Evolutionary conservation across 306 rosid genomes (phyloP), one percentile per base, ranked within the genome.

Genomic region (Casuarina glauca): DNA sequence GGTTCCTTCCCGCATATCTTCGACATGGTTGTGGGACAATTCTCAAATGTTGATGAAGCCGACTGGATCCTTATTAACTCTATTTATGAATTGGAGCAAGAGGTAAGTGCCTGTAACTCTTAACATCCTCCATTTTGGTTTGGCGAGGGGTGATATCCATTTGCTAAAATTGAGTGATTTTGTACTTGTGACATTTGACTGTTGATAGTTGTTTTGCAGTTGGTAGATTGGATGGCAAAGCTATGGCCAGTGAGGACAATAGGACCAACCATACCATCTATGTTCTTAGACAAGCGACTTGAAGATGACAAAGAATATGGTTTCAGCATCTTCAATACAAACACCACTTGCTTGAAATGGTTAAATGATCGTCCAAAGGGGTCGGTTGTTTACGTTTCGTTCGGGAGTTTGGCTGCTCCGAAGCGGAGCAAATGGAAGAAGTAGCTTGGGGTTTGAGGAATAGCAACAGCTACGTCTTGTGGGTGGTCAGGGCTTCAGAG

Each of bases 211-310:
- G 1, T n/a, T 53, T 62, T 36, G 41, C 39, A 88, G 97, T 89
- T 51, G 46, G 90, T 73, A 35, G 88, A 88, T 73, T 80, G 86
- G 2, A 85, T 91, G 88, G 83, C 87, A 74, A 82, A 88, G 84
- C 13, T 83, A 57, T 85, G 76, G 73, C 85, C 84, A 19, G 0
- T 86, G 72, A 57, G 88, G 42, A 83, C 92, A 17, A 80, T 91
- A 48, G 93, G 93, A 19, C 92, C 93, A 69, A 82, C 91, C 43
- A 68, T 89, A 72, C 92, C 93, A 64, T 84, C 83, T 9, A 15
- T 72, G 11, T 66, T 83, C 84, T 62, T 88, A 57, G 90, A 84
- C 86, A 86, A 86, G 6, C 62, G 62, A 49, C 26, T 78, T 11
- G 43, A 80, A 80, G 70, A 86, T 26, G 89, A 88, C 85, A 83